Base-by-base conservation (phyloP, 83 land plant species). In the Picea mariana region DNA sequence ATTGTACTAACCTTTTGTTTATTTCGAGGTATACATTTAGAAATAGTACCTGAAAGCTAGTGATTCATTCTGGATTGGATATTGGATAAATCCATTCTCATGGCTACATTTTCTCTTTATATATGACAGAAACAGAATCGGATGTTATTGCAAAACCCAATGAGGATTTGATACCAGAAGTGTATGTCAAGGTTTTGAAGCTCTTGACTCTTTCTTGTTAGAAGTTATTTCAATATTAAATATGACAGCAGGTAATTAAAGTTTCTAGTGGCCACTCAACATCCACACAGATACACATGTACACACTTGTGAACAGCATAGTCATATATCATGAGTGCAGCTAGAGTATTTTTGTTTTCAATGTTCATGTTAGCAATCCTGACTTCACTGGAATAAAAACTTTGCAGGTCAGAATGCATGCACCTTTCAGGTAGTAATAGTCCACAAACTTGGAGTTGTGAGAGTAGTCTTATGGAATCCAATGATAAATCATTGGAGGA, bases 401-500 rank as follows among this genome's bases (percentile, higher is more conserved):
- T 71, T 71, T 71, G 47, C 75, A 71, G 75, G 75, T 20, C 52
- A 42, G 76, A 72, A 72, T 72, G 72, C 17, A 67, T 31, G 40
- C 12, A 67, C 13, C 3, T 7, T 7, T 7, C 12, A 38, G 12
- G 68, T 40, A 42, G 62, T 44, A 65, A 18, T 17, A 80, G 26
- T 31, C 78, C 44, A 67, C 52, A 81, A 79, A 34, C 18, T 21
- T 31, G 79, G 52, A 38, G 23, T 62, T 61, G 58, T 83, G 47
- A 67, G 77, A 68, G 21, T 75, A 62, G 75, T 55, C 47, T 5
- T 65, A 27, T 66, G 38, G 60, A 85, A 61, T 71, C 21, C 24
- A 82, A 82, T 75, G 87, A 83, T 44, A 82, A 82, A 81, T 63
- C 77, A 16, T 77, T 86, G 69, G 88, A 86, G 62, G 91, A 85